Conservation (phyloP, 345 rosid species). For the Sisymbrium irio region DNA sequence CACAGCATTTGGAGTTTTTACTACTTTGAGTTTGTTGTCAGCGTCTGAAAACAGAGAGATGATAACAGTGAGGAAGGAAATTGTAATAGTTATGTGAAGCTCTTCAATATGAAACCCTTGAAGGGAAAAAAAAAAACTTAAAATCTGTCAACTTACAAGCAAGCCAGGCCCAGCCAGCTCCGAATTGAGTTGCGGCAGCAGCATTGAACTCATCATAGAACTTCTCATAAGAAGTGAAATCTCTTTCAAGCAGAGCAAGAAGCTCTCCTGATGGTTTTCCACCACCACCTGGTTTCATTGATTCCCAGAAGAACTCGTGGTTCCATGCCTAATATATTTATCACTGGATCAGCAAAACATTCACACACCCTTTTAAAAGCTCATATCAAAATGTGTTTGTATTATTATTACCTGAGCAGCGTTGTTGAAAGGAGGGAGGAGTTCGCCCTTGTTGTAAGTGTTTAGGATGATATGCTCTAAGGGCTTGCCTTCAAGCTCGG, state of each 20-base stretch:
- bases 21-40: slow-evolving; percentile 70
- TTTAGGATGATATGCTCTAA: slow-evolving; percentile 53
- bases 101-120: neutral
- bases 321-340: slow-evolving; percentile 70
- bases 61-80: neutral
- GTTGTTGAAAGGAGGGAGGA: slow-evolving; percentile 86
- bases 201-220: slow-evolving; percentile 59
- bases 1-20: slow-evolving; percentile 87
- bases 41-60: slow-evolving; percentile 46
- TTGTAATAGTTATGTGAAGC: neutral
- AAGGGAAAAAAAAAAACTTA: neutral
- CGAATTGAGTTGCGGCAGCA: slow-evolving; percentile 85
- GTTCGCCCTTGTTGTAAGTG: slow-evolving; percentile 69
- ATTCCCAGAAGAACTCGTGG: slow-evolving; percentile 95
- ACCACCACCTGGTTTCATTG: slow-evolving; percentile 90
- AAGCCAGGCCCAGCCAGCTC: slow-evolving; percentile 99
- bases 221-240: slow-evolving; percentile 76
- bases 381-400: neutral
- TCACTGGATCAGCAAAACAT: neutral
- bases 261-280: slow-evolving; percentile 91
- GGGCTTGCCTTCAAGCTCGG: slow-evolving; percentile 60
- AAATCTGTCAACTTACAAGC: slow-evolving; percentile 53
- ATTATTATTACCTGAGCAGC: slow-evolving; percentile 80
- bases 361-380: neutral
- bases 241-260: slow-evolving; percentile 71